Conservation (phyloP, 306 rosid species). For the Erythrophleum fordii region DNA sequence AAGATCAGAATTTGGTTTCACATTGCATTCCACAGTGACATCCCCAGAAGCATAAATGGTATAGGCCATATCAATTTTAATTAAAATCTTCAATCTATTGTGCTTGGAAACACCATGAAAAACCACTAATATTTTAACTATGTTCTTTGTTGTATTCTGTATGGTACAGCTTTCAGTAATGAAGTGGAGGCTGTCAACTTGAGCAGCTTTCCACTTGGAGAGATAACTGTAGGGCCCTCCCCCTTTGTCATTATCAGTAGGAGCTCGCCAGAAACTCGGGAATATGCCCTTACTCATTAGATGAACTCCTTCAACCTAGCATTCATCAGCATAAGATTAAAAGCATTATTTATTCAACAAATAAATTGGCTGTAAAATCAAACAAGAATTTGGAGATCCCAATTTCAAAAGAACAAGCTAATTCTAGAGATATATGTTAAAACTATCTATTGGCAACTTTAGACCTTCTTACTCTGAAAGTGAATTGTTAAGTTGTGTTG, state of each 20-base stretch:
- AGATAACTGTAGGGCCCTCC: slow-evolving; percentile 69
- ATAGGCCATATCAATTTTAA: slow-evolving; percentile 61
- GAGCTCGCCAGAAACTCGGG: slow-evolving; percentile 96
- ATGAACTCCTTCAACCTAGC: slow-evolving; percentile 72
- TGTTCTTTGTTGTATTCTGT: slow-evolving; percentile 43
- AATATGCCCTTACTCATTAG: slow-evolving; percentile 69
- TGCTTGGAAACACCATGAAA: slow-evolving; percentile 58
- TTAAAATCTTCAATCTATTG: slow-evolving; percentile 46
- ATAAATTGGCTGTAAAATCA: neutral
- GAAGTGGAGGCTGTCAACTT: slow-evolving; percentile 62
- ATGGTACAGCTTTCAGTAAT: slow-evolving; percentile 65
- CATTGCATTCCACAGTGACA: slow-evolving; percentile 68
- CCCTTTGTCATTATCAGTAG: slow-evolving; percentile 92
- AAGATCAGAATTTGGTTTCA: slow-evolving; percentile 67
- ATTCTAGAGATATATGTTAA: neutral
- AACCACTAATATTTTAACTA: slow-evolving; percentile 53
- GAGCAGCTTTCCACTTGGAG: slow-evolving; percentile 81
- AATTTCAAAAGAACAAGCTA: neutral
- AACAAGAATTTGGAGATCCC: neutral
- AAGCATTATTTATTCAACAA: slow-evolving; percentile 18
- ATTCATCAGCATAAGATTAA: slow-evolving; percentile 36
- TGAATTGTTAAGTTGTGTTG: neutral
- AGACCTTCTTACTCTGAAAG: neutral
- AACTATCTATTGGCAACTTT: neutral
- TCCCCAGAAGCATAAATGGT: slow-evolving; percentile 79